A percentile compares a stretch with the other conserved stretches of the same genome.
phyloP scores from a whole-genome alignment of 495 filamentous ascomycete species.

The Collariella sp. region DNA sequence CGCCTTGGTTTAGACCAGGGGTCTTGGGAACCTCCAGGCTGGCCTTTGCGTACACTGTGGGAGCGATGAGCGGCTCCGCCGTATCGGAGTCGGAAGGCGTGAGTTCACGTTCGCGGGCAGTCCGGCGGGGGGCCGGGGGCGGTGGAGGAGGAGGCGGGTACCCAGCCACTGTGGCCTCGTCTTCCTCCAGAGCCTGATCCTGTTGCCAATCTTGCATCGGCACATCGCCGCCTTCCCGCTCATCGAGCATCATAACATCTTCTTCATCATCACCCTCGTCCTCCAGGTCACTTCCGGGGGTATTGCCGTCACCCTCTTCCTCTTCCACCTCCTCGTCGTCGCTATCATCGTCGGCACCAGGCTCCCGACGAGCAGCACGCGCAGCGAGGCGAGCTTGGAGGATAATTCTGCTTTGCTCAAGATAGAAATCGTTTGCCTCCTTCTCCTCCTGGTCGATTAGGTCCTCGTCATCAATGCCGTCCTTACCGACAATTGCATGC shows the following conservation, averaged over 20 bases:
- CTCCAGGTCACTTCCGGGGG: conserved; percentile 35
- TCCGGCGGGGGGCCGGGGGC: conserved; percentile 37
- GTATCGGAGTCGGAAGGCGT: conserved; percentile 54
- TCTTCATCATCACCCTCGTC: conserved; percentile 46
- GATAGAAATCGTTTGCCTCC: conserved; percentile 22
- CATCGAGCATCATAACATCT: conserved; percentile 41
- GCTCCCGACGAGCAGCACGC: conserved; percentile 43
- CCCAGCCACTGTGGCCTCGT: conserved; percentile 62
- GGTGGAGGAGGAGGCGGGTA: conserved; percentile 58
- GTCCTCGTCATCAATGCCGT: conserved; percentile 87
- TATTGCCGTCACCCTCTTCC: conserved; percentile 29
- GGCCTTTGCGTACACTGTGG: conserved; percentile 45
- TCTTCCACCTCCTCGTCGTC: conserved; percentile 62
- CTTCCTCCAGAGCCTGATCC: conserved; percentile 44
- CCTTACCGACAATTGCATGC: conserved; percentile 73
- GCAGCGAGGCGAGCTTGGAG: conserved; percentile 37
- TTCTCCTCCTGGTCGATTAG: conserved; percentile 29
- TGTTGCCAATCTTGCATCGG: conserved; percentile 46
- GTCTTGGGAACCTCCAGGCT: conserved; percentile 52
- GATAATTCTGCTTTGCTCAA: conserved; percentile 26
- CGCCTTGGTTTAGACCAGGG: conserved; percentile 32
- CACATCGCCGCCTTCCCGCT: conserved; percentile 47
- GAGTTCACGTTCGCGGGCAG: conserved; percentile 42
- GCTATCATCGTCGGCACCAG: conserved; percentile 59
- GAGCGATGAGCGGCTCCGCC: conserved; percentile 48